Evolutionary conservation across 1,139 yeast genomes (phyloP).

Genomic region (Pichia sp.): DNA sequence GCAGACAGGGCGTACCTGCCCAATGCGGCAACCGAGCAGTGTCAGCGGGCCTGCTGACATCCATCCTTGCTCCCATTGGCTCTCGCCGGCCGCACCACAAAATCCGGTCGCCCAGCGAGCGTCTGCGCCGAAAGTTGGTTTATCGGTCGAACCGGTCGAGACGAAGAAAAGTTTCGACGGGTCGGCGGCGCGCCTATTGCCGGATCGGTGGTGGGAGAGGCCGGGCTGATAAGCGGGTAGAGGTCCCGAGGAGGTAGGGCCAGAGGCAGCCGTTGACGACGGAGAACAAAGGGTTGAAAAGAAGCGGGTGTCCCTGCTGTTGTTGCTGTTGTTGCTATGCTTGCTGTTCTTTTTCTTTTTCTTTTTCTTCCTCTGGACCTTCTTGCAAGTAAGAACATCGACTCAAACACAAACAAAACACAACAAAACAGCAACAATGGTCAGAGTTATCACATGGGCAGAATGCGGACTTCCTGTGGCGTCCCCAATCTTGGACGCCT

Average conservation of each 20-base stretch:
- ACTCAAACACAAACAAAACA: neutral
- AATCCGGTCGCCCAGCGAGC: neutral
- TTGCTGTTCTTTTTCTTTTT: neutral
- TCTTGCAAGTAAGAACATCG: neutral
- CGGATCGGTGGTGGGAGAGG: neutral
- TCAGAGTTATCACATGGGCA: constrained; percentile 24
- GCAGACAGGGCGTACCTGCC: neutral
- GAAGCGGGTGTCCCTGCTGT: no score
- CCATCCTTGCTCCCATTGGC: neutral
- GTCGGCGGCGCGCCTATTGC: neutral
- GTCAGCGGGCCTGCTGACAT: constrained; percentile 1
- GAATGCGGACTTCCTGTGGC: constrained; percentile 22
- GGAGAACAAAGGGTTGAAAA: no score
- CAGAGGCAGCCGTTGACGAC: neutral
- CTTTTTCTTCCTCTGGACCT: neutral
- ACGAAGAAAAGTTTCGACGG: neutral
- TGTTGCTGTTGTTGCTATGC: no score
- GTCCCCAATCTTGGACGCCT: constrained; percentile 22
- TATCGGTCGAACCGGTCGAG: neutral
- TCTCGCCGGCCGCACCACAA: neutral
- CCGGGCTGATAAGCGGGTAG: neutral
- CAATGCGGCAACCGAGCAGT: neutral
- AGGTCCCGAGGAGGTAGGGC: no score
- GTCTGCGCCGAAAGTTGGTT: neutral
- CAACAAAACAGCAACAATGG: constrained; percentile 2